Base-by-base conservation (phyloP, 1,284 basidiomycete species). In the Melampsora abietis-canadensis region DNA sequence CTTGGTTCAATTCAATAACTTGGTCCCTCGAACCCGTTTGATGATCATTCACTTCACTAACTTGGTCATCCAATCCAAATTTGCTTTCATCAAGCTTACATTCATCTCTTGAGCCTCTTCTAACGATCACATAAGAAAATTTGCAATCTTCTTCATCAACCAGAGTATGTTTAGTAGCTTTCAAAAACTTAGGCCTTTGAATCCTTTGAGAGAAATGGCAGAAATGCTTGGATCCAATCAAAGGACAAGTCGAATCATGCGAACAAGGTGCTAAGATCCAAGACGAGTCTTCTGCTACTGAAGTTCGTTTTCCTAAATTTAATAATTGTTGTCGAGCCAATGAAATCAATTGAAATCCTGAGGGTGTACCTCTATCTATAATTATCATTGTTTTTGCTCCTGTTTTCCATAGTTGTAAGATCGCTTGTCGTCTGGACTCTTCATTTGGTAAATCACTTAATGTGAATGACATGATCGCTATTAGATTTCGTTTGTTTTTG, bases 91-190 rank as follows among this genome's bases (percentile, higher is more conserved):
- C 40, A 44, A 44, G 15, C 14, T 44, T 44, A 44, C 40, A 44
- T 44, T 44, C 40, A 44, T 44, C 40, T 44, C 40, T 44, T 44
- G 14, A 44, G 0, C 94, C 95, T 51, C 92, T 86, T 40, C 88
- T 88, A 68, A 99, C 86, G 34, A 94, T 90, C 51, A 98, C 88
- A 81, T 98, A 99, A 21, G 92, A 92, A 81, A 94, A 97, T 37
- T 87, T 88, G 47, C 88, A 87, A 78, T 93, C 89, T 82, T 95
- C 92, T 79, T 95, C 91, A 2, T 91, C 92, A 47, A 86, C 82
- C 40, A 87, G 87, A 17, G 89, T 88, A 81, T 94, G 92, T 81
- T 95, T 95, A 6, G 94, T 97, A 77, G 85, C 86, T 44, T 93
- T 88, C 54, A 93, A 85, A 82, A 95, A 96, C 10, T 85, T 83